Base-by-base conservation (phyloP, 768 basidiomycete species). In the Naematelia aurantialba region DNA sequence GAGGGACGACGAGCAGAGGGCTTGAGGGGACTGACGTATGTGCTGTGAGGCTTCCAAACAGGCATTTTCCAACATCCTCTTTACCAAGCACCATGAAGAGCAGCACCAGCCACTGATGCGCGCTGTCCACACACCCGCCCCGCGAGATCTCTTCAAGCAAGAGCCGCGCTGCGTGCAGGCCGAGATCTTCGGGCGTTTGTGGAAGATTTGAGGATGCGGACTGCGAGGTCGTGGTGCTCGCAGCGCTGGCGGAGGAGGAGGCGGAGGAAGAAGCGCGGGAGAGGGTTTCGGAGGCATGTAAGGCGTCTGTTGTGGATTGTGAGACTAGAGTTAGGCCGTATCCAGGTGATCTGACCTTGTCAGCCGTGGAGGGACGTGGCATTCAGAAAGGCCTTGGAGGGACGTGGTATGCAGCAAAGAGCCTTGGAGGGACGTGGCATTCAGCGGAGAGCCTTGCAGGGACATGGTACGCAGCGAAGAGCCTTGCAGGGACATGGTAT, bases 31-130 rank as follows among this genome's bases (percentile, higher is more conserved):
- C 89, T 76, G 60, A 89, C 89, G 89, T 89, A 75, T 89, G 83
- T 14, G 83, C 78, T 11, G 89, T 91, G 17, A 91, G 85, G 67
- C 88, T 86, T 3, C 87, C 85, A 85, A 98, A 88, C 58, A 84
- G 81, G 79, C 89, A 91, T 60, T 88, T 84, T 0, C 91, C 90
- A 0, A 98, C 91, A 73, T 99, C 96, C 73, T 98, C 96, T 61
- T 90, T 93, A 8, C 96, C 96, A n/a, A 98, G 80, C 2, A 89
- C 87, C 90, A 99, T 93, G 81, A 91, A 82, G 31, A 94, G 77
- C 42, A 94, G 80, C 3, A 93, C 87, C 8, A 98, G 79, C 48
- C 81, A 83, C 77, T 99, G 96, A 72, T 93, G 91, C 63, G 87
- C 85, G 46, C 86, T 82, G 75, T 98, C 96, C 1, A 97, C 83